Evolutionary conservation across 2,329 filamentous ascomycete species (phyloP).

Genomic region (Cercospora berteroae): DNA sequence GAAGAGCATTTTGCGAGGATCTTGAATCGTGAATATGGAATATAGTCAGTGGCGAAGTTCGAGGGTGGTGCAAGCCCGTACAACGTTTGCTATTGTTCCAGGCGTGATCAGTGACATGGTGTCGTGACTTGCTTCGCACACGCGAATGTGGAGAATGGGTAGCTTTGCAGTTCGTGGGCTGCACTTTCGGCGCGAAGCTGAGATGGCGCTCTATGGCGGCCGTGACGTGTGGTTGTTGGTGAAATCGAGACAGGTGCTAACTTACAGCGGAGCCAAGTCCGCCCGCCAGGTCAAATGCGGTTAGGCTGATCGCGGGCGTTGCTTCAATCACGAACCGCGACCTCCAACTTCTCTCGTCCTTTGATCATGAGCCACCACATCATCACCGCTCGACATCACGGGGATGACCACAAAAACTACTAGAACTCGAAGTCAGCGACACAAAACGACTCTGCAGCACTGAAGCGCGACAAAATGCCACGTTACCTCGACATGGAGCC

Average conservation of each 20-base stretch:
- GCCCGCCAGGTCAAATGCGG: background rate
- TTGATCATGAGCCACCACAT: background rate
- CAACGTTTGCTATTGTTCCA: no score
- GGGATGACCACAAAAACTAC: background rate
- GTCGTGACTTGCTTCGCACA: no score
- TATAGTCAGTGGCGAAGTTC: no score
- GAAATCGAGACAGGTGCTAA: background rate
- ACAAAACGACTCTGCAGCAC: background rate
- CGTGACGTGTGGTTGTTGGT: no score
- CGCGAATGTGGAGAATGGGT: no score
- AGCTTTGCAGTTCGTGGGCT: no score
- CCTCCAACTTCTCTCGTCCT: background rate
- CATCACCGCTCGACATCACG: background rate
- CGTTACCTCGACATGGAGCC: slow-evolving; percentile 18
- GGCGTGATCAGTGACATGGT: no score
- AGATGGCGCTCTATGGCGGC: no score
- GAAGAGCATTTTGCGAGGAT: background rate
- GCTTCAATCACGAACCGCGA: background rate
- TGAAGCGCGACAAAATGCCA: slow-evolving; percentile 15
- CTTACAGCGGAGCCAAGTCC: background rate
- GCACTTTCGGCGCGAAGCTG: no score
- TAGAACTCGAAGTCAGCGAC: background rate
- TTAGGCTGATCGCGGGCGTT: background rate
- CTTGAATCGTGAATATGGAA: background rate
- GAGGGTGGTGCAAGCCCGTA: no score